Evolutionary conservation across 108 stramenopile genomes (phyloP), one percentile per base, ranked within the genome.

Genomic region (Mayamaea pseudoterrestris): DNA sequence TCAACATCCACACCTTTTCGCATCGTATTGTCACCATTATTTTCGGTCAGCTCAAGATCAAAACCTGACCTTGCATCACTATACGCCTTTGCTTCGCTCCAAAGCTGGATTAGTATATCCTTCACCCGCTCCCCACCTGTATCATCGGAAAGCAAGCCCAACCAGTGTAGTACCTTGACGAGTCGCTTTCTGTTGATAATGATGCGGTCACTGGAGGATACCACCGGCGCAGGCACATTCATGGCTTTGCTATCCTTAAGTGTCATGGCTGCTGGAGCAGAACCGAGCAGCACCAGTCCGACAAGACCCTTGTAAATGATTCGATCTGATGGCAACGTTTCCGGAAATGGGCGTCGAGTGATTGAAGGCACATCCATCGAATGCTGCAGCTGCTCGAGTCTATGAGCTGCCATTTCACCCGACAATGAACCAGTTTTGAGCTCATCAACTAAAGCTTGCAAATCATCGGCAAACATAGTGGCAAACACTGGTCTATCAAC

Each of bases 291-390:
- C 24, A 63, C 69, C 13, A 84, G 47, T 1, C 68, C 82, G 7
- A 78, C 13, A 17, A 90, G 27, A 12, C 78, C 87, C 5, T 64
- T 47, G 35, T 72, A 84, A 16, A 90, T 75, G 31, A 58, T 68
- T 35, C 76, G 74, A 39, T 82, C 75, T 36, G 74, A 78, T 0
- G 87, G 87, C 27, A 90, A 42, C 28, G 78, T 75, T 18, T 61
- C 70, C 1, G 87, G 87, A 26, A 90, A 80, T 5, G 83, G 75
- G 35, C 87, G 57, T 46, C 78, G 74, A n/a, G 58, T 63, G n/a
- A 84, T 71, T 0, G 67, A 48, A 7, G 75, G 73, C 25, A 65
- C 57, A 25, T 71, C 54, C 27, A 84, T 41, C 30, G 47, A 57
- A 7, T 8, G 24, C n/a, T 55, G 51, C 45, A 78, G 42, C 9